Evolutionary conservation across 352 stramenopile species (phyloP).

Genomic region (Halophytophthora batemanensis): DNA sequence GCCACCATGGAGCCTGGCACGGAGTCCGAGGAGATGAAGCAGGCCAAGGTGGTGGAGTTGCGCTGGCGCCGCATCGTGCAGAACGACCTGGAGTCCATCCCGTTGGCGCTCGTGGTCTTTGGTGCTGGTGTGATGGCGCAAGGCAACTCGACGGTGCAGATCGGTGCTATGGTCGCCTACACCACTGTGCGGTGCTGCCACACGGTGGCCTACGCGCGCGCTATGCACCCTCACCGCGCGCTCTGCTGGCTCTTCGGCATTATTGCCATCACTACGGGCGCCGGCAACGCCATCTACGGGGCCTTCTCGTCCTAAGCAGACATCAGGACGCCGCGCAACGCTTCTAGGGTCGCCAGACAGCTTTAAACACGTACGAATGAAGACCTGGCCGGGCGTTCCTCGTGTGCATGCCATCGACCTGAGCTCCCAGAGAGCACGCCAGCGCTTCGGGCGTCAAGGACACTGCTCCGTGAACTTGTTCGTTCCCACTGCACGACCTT

Average conservation of each 20-base stretch:
- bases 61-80: conserved; percentile 58
- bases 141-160: conserved; percentile 29
- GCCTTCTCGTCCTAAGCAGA: too few relatives aligned
- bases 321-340: too few relatives aligned
- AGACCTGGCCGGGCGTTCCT: too few relatives aligned
- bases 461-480: too few relatives aligned
- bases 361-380: too few relatives aligned
- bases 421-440: too few relatives aligned
- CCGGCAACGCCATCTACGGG: conserved; percentile 18
- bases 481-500: too few relatives aligned
- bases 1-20: too few relatives aligned
- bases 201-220: conserved; percentile 41
- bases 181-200: conserved; percentile 36
- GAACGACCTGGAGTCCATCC: conserved; percentile 63
- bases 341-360: too few relatives aligned
- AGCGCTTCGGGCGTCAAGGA: too few relatives aligned
- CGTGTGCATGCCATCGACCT: too few relatives aligned
- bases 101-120: conserved; percentile 48
- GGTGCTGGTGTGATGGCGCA: conserved; percentile 31
- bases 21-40: too few relatives aligned
- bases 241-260: conserved; percentile 24
- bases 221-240: conserved; percentile 28
- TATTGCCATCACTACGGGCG: conserved; percentile 23
- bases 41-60: conserved; percentile 30
- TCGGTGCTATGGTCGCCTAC: conserved; percentile 33